These are phyloP conservation scores for Helminthosporium solani DNA, from an alignment of 2,329 filamentous ascomycete genomes.

Conservation along the genomic window DNA sequence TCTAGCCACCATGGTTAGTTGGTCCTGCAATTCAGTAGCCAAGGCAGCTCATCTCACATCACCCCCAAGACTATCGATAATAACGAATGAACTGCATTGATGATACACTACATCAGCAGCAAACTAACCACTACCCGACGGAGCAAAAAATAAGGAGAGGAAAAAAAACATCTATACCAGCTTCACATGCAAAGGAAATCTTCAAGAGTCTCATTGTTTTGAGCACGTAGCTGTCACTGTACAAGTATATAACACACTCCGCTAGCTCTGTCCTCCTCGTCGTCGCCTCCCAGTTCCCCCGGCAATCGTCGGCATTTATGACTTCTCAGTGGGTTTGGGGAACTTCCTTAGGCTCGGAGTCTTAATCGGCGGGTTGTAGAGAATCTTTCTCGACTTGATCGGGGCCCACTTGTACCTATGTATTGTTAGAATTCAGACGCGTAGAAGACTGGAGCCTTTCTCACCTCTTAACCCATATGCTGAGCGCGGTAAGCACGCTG, in stretches of 20 bases:
- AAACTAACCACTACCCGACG: background rate
- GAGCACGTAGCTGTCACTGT: conserved; percentile 40
- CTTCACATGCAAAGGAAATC: conserved; percentile 29
- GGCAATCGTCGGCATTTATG: conserved; percentile 32
- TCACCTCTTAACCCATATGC: conserved; percentile 92
- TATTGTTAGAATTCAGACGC: conserved; percentile 26
- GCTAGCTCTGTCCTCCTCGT: conserved; percentile 11
- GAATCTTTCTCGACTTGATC: conserved; percentile 92
- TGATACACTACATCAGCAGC: conserved; percentile 5
- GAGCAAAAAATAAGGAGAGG: conserved; percentile 1
- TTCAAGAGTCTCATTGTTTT: conserved; percentile 30
- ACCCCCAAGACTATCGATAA: background rate
- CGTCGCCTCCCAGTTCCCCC: conserved; percentile 21
- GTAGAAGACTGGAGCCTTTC: conserved; percentile 11
- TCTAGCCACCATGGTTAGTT: no score
- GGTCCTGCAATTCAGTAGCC: no score
- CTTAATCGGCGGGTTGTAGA: conserved; percentile 71
- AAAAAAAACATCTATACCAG: conserved; percentile 23
- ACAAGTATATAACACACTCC: conserved; percentile 43
- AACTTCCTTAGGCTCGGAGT: conserved; percentile 31
- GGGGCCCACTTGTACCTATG: conserved; percentile 90
- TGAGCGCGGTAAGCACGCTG: conserved; percentile 77
- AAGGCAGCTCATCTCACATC: no score
- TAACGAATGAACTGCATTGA: conserved; percentile 3
- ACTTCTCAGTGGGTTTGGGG: conserved; percentile 36